A percentile compares a stretch with the other conserved stretches of the same genome.
These are phyloP conservation scores for Ophiosphaerella narmari DNA, from an alignment of 2,329 filamentous ascomycete genomes.

Conservation along the genomic window DNA sequence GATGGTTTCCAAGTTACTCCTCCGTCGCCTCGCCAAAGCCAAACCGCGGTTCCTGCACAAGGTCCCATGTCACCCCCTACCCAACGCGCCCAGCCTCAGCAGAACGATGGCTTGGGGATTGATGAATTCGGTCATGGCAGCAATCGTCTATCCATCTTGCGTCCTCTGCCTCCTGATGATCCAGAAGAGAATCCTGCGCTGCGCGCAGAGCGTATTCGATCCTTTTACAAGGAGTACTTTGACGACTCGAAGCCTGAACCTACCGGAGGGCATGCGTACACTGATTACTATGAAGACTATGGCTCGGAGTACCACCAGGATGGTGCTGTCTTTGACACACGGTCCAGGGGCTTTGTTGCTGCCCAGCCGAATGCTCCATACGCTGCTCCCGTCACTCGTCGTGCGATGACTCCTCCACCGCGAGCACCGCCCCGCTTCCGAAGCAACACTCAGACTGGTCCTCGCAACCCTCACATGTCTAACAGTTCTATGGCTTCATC, in stretches of 20 bases:
- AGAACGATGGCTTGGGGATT: slow-evolving; percentile 32
- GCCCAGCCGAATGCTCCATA: slow-evolving; percentile 62
- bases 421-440: slow-evolving; percentile 63
- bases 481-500: slow-evolving; percentile 55
- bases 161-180: slow-evolving; percentile 86
- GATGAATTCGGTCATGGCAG: slow-evolving; percentile 44
- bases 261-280: slow-evolving; percentile 40
- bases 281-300: slow-evolving; percentile 75
- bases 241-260: slow-evolving; percentile 71
- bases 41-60: slow-evolving; percentile 16
- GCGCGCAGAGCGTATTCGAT: slow-evolving; percentile 93
- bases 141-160: slow-evolving; percentile 64
- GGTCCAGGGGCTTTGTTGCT: slow-evolving; percentile 67
- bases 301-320: slow-evolving; percentile 72
- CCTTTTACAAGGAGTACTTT: slow-evolving; percentile 99
- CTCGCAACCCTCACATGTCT: slow-evolving; percentile 51
- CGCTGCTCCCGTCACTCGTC: slow-evolving; percentile 81
- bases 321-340: slow-evolving; percentile 59
- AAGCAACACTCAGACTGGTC: slow-evolving; percentile 37
- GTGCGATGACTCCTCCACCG: slow-evolving; percentile 95
- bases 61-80: slow-evolving; percentile 36
- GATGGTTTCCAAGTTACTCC: slow-evolving; percentile 58
- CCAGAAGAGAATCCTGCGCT: slow-evolving; percentile 89
- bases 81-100: slow-evolving; percentile 25
- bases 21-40: slow-evolving; percentile 43